Base-by-base conservation (phyloP, 768 basidiomycete species). In the Polyporus arcularius region DNA sequence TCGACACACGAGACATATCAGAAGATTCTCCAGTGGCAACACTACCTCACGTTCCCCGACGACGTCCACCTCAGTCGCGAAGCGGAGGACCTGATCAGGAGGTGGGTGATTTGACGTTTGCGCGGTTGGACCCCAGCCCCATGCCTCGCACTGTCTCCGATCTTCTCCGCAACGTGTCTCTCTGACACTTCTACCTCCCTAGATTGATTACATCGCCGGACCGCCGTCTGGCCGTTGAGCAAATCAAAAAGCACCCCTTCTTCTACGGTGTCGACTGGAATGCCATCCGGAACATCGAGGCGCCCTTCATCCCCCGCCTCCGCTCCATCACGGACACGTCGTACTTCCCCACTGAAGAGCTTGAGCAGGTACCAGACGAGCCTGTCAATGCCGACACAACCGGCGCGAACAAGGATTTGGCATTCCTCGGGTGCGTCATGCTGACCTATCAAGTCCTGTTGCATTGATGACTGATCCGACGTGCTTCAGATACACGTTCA, bases 1-100 rank as follows among this genome's bases (percentile, higher is more conserved):
- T 91, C 90, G 54, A 95, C 97, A 21, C 94, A 96, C 68, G 96
- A 98, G 66, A 98, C 96, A 26, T 99, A 99, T 74, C 88, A 96
- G 70, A 98, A 98, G 77, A 98, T 98, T 65, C 88, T 96, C 76
- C 90, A 96, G 72, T 99, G 96, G 97, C 81, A 84, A 61, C 80
- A 87, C 58, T 89, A 90, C 73, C 84, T 98, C 41, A 79, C 77
- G 45, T 94, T 98, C 74, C 97, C 97, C 0, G 94, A 96, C 53
- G 96, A 99, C 68, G 92, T 98, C 12, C 90, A 96, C 71, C 79
- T 98, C 58, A 94, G 92, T 69, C 79, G 84, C 35, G 96, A 98
- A 74, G 89, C 93, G 0, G 94, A 96, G 75, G 92, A 97, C 72
- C 68, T 98, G 67, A 85, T 98, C 65, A 80, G 85, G 67, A 77